A percentile compares a stretch with the other conserved stretches of the same genome.
These are phyloP conservation scores for Solanum lycopersicoides DNA, from an alignment of 257 asterid genomes.

Conservation along the genomic window DNA sequence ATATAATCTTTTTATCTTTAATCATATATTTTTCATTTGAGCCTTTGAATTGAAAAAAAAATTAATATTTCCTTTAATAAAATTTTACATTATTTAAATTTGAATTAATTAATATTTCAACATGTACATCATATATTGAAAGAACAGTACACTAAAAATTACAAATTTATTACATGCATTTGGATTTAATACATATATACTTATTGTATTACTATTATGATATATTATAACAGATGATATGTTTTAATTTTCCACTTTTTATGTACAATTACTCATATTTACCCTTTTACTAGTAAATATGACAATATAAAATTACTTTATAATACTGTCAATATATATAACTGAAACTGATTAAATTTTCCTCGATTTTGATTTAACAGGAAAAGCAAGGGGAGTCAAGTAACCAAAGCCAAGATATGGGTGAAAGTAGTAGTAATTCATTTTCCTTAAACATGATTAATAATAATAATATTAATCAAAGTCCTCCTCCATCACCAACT, in stretches of 20 bases:
- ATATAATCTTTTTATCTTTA: not conserved
- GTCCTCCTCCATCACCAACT: conserved; percentile 51
- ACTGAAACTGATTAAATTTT: not conserved
- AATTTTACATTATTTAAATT: not conserved
- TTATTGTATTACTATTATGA: not conserved
- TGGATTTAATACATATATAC: not conserved
- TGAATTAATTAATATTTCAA: not conserved
- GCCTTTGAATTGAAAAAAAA: not conserved
- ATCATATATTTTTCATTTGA: not conserved
- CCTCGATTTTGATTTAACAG: conserved; percentile 5
- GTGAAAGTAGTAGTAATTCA: conserved; percentile 22
- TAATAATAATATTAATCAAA: conserved; percentile 2
- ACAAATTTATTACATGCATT: not conserved
- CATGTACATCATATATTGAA: too few species aligned
- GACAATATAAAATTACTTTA: not conserved
- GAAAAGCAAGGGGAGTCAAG: conserved; percentile 14
- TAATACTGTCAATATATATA: not conserved
- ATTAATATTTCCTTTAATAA: not conserved
- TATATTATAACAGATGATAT: not conserved
- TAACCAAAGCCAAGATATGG: conserved; percentile 3
- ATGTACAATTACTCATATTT: not conserved
- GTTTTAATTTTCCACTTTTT: not conserved
- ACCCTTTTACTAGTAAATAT: not conserved
- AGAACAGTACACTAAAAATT: too few species aligned
- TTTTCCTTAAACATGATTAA: conserved; percentile 23